Evolutionary conservation across 2,329 filamentous ascomycete genomes (phyloP), one percentile per base, ranked within the genome.

Genomic region (Alternaria hordeiaustralica): DNA sequence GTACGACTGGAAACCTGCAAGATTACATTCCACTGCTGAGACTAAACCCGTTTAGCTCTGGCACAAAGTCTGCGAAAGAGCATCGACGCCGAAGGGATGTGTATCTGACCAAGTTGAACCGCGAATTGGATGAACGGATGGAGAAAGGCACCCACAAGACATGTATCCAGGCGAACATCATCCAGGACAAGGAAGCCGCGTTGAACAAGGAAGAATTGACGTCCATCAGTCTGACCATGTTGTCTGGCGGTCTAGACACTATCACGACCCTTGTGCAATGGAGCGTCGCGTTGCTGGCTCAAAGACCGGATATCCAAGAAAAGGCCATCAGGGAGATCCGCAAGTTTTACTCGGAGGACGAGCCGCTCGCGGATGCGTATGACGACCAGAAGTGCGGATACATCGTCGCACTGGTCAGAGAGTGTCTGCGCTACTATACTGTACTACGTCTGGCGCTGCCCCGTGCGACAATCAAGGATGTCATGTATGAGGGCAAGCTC

Each of bases 131-230:
- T 60, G 84, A 87, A 21, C 82, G 87, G 1, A 90, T 91, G 80
- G 84, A 83, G 54, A 86, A 87, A 47, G 88, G 88, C 0, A 88
- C 82, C 0, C 84, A 90, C 71, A 84, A 86, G 67, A 87, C 88
- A 0, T 91, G 89, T 71, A 91, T 91, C 46, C 88, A 90, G 64
- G 88, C 87, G 5, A 91, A 90, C 64, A 85, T 90, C 30, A 89
- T 90, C 63, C 79, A 86, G 50, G 88, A 90, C 67, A 85, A 87
- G 67, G 88, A 90, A 41, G 86, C 88, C 0, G 88, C 86, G 65
- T 79, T 91, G 15, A 89, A 87, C 77, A 83, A 84, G 43, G 87
- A 87, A 54, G 89, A 91, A 67, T 82, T 91, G 36, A 89, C 85
- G 0, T 88, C 86, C 0, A 91, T 91, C 69, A 89, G 87, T 65